Conservation (phyloP, 2,329 filamentous ascomycete genomes). For the Botryosphaeria dothidea region DNA sequence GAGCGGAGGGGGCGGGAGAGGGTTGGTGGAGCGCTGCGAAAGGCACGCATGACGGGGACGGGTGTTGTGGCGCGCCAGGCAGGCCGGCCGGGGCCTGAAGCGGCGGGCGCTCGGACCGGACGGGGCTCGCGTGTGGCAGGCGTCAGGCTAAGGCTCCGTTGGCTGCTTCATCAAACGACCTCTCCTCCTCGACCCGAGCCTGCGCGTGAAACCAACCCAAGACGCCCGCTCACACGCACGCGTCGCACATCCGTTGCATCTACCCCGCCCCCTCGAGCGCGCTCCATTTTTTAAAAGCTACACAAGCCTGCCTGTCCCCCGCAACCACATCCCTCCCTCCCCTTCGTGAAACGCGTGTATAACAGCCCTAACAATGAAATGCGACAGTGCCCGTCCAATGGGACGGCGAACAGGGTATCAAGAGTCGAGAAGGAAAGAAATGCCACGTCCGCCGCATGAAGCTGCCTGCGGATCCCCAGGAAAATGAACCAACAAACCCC, state of each 20-base stretch:
- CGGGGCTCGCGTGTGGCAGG: not conserved
- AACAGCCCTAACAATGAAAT: constrained; percentile 16
- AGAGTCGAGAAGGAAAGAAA: constrained; percentile 5
- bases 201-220: constrained; percentile 7
- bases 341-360: constrained; percentile 12
- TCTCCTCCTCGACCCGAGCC: not conserved
- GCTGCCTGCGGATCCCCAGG: not conserved
- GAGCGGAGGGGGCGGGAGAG: not conserved
- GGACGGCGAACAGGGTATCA: constrained; percentile 16
- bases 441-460: constrained; percentile 2
- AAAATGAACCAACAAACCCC: constrained; percentile 5
- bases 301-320: not conserved
- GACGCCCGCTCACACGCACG: not conserved
- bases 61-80: not conserved
- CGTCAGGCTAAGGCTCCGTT: not conserved
- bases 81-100: not conserved
- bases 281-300: constrained; percentile 15
- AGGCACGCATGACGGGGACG: not conserved
- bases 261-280: constrained; percentile 1
- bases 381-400: constrained; percentile 15
- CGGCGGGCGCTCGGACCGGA: not conserved
- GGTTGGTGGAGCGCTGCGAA: not conserved
- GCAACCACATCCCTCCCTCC: not conserved
- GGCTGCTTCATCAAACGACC: constrained; percentile 8
- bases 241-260: constrained; percentile 9